Conservation (phyloP, 2,329 filamentous ascomycete species). For the Neofusicoccum umdonicola region DNA sequence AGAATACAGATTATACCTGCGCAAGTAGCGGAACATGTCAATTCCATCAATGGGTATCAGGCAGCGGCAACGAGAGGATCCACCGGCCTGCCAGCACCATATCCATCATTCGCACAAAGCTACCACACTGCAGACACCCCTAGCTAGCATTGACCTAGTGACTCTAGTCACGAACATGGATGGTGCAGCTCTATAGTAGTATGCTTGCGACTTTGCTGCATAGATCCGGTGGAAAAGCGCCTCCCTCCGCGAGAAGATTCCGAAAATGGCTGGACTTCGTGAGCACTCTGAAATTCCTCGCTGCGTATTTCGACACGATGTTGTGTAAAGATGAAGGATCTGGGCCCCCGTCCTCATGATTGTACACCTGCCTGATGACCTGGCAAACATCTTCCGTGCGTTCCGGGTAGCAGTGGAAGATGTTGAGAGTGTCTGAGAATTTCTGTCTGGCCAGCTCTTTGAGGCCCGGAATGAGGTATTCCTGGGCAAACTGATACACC, state of each 20-base stretch:
- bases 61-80: too few species aligned
- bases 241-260: background rate
- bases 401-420: background rate
- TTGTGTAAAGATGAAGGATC: background rate
- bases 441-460: background rate
- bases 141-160: too few species aligned
- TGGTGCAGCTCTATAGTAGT: too few species aligned
- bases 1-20: too few species aligned
- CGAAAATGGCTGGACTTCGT: background rate
- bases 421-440: background rate
- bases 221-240: background rate
- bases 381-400: background rate
- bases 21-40: too few species aligned
- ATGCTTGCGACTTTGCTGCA: background rate
- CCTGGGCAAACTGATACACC: background rate
- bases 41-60: too few species aligned
- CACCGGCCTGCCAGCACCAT: too few species aligned
- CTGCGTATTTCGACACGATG: background rate
- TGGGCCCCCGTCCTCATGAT: background rate
- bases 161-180: too few species aligned
- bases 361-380: background rate
- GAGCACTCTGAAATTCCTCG: background rate
- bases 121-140: too few species aligned
- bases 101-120: too few species aligned
- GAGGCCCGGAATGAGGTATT: background rate